Evolutionary conservation across 371 early-diverging fungal genomes (phyloP), one percentile per base, ranked within the genome.

Genomic region (Cokeromyces recurvatus): DNA sequence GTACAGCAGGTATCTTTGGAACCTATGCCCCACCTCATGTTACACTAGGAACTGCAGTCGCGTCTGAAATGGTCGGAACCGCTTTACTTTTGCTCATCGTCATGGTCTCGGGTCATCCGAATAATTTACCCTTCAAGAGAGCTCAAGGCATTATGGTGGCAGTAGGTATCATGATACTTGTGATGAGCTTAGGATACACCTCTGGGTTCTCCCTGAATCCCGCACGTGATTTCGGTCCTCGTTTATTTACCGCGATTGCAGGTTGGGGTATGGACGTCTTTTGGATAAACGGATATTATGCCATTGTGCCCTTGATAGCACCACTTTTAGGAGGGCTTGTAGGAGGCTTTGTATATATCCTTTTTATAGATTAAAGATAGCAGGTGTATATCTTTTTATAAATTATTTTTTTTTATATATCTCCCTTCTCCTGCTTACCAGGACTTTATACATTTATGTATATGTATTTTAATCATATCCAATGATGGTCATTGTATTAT

Each of bases 151-250:
- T 86, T 22, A 68, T 82, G 48, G 68, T 93, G 31, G 73, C 83
- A 14, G 66, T 72, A 35, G 81, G 80, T 43, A 66, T 81, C 54
- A 51, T 57, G 19, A 51, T 62, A 6, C 59, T 74, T 15, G 46
- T 55, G 5, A 43, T 67, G 0, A 69, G 84, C 32, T 65, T 85
- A 38, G 85, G 84, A 15, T 84, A 81, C 73, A 77, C 79, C 39
- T 87, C 89, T 21, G 89, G 89, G 7, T 87, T 83, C 39, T 87
- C 86, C 15, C 64, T 94, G 40, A 94, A 94, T 64, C 92, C 91
- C 36, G 93, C 94, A 14, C 84, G 92, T 56, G 94, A 94, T 71
- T 61, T 94, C 55, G 94, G 90, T 14, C 92, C 93, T 10, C 84
- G 94, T 38, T 53, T 90, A 16, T 88, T 92, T 59, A 85, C 90